Percentiles rank a stretch among this genome's conserved stretches.
These are phyloP conservation scores for Bipolaris victoriae DNA, from an alignment of 2,329 filamentous ascomycete species.

Conservation along the genomic window DNA sequence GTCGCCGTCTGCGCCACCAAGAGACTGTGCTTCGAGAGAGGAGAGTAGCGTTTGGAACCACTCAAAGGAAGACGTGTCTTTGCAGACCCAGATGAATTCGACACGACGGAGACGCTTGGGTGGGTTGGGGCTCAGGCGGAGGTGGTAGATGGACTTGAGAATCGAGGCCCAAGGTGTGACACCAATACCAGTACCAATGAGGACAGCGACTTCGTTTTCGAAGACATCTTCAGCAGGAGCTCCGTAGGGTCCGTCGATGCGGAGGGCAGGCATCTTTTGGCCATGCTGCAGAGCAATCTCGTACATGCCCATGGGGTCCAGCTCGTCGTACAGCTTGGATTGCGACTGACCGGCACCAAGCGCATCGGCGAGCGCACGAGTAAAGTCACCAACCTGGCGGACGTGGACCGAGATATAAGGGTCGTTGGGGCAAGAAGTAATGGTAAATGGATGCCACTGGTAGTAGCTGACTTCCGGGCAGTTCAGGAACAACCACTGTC, in stretches of 20 bases:
- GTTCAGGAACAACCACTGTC: slow-evolving; percentile 97
- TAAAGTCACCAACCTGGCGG: slow-evolving; percentile 96
- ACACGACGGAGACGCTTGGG: slow-evolving; percentile 88
- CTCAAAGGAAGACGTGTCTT: slow-evolving; percentile 92
- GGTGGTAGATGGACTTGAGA: slow-evolving; percentile 97
- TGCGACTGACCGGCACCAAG: slow-evolving; percentile 90
- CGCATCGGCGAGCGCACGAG: slow-evolving; percentile 87
- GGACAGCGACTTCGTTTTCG: slow-evolving; percentile 84
- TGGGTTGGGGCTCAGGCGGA: slow-evolving; percentile 87
- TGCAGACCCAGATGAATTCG: slow-evolving; percentile 99
- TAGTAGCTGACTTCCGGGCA: slow-evolving; percentile 84
- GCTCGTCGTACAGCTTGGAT: slow-evolving; percentile 84
- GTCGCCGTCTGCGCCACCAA: slow-evolving; percentile 65
- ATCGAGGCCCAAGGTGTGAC: slow-evolving; percentile 88
- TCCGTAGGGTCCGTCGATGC: slow-evolving; percentile 94
- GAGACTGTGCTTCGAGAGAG: slow-evolving; percentile 85
- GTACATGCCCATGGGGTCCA: slow-evolving; percentile 96
- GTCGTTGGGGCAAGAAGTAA: slow-evolving; percentile 96
- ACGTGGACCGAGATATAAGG: slow-evolving; percentile 94
- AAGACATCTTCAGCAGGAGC: slow-evolving; percentile 98
- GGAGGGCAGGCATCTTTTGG: slow-evolving; percentile 85
- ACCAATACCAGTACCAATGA: slow-evolving; percentile 85
- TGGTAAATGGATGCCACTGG: slow-evolving; percentile 99
- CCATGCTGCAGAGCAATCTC: slow-evolving; percentile 94
- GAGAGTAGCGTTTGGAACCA: slow-evolving; percentile 97